phyloP scores from a whole-genome alignment of 106 monocot genomes.

The Ottelia alismoides region DNA sequence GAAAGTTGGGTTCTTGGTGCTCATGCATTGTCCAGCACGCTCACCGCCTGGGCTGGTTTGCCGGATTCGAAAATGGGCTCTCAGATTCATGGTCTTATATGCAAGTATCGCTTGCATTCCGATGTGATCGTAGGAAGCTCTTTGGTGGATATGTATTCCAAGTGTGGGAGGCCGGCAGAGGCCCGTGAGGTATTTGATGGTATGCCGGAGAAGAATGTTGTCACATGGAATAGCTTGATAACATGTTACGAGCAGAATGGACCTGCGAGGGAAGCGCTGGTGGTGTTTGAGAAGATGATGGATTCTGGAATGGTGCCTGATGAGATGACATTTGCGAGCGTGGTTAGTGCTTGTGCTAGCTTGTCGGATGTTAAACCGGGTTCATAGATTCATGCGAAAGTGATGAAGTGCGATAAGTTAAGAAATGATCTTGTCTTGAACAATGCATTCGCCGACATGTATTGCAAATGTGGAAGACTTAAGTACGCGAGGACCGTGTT shows the following conservation, averaged over 20 bases:
- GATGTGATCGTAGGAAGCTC: conserved; percentile 66
- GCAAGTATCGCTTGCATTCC: conserved; percentile 22
- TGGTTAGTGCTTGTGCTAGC: conserved; percentile 63
- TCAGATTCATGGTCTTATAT: conserved; percentile 45
- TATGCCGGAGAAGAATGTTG: conserved; percentile 44
- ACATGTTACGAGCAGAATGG: conserved; percentile 81
- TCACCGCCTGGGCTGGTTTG: conserved; percentile 46
- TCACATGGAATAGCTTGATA: conserved; percentile 67
- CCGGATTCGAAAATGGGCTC: conserved; percentile 18
- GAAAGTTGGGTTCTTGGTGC: conserved; percentile 35
- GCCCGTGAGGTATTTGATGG: conserved; percentile 36
- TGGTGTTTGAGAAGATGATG: conserved; percentile 43
- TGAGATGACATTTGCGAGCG: conserved; percentile 67
- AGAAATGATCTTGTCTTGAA: conserved; percentile 38
- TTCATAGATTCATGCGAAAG: conserved; percentile 35
- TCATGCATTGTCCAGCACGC: conserved; percentile 44
- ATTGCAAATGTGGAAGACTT: conserved; percentile 57
- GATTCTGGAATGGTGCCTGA: conserved; percentile 25
- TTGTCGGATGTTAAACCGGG: conserved; percentile 35
- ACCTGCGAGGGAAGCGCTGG: conserved; percentile 24
- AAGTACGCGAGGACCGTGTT: conserved; percentile 38
- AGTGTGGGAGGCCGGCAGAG: conserved; percentile 33
- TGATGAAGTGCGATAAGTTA: conserved; percentile 21
- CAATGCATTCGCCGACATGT: conserved; percentile 79
- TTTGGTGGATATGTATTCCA: conserved; percentile 60